Percentiles rank a stretch among this genome's conserved stretches.
phyloP scores from a whole-genome alignment of 2,329 filamentous ascomycete genomes.

The Penicillium sclerotiorum region DNA sequence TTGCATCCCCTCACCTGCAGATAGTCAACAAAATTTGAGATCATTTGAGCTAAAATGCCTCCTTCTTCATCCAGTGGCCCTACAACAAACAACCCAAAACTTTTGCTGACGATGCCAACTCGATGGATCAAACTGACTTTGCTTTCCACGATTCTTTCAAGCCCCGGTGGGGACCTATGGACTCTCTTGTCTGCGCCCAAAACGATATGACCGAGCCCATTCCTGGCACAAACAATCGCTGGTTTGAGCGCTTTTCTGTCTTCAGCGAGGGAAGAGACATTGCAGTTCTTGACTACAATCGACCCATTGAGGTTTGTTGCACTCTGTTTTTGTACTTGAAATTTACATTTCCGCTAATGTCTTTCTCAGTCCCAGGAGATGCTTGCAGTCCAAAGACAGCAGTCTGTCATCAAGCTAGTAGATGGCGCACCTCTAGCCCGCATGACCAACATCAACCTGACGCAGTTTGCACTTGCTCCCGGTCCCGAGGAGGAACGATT shows the following conservation, averaged over 20 bases:
- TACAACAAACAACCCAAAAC: slow-evolving; percentile 79
- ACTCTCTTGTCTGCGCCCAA: slow-evolving; percentile 68
- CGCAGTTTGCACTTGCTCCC: slow-evolving; percentile 34
- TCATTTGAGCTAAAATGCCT: slow-evolving; percentile 41
- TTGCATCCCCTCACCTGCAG: slow-evolving; percentile 15
- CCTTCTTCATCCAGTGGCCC: slow-evolving; percentile 68
- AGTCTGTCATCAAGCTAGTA: slow-evolving; percentile 51
- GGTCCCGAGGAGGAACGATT: slow-evolving; percentile 40
- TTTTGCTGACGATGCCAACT: slow-evolving; percentile 61
- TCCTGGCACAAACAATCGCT: slow-evolving; percentile 45
- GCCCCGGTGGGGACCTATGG: slow-evolving; percentile 76
- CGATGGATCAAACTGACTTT: slow-evolving; percentile 66
- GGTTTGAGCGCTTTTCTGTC: slow-evolving; percentile 55
- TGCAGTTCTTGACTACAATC: slow-evolving; percentile 30
- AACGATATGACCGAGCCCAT: slow-evolving; percentile 36
- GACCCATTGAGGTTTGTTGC: slow-evolving; percentile 23
- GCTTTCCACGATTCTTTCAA: slow-evolving; percentile 74
- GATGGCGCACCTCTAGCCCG: slow-evolving; percentile 62
- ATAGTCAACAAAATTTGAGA: slow-evolving; percentile 42
- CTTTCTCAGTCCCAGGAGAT: slow-evolving; percentile 28
- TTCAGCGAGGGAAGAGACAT: slow-evolving; percentile 39
- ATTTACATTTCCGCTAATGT: neutral
- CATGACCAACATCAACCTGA: slow-evolving; percentile 36
- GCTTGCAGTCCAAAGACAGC: slow-evolving; percentile 38
- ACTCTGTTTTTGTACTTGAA: neutral